Evolutionary conservation across 148 eudicot genomes (phyloP).

Genomic region (Hydrangea macrophylla): DNA sequence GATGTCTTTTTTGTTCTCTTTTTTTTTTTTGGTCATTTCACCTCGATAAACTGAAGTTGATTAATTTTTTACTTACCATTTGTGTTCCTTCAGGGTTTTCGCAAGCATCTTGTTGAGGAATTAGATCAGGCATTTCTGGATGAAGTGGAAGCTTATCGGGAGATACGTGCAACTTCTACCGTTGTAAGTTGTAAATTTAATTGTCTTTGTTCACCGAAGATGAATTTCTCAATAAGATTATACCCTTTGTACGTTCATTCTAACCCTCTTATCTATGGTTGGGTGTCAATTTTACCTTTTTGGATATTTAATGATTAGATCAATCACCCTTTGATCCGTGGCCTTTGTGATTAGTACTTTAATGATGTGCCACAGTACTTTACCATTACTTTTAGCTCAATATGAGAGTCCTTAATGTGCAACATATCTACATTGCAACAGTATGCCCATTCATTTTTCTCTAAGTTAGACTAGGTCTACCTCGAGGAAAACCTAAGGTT

Average conservation of each 20-base stretch:
- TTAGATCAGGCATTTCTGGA: constrained; percentile 77
- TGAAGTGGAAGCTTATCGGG: constrained; percentile 74
- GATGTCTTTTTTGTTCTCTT: not conserved
- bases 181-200: constrained; percentile 55
- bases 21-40: not conserved
- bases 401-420: too few relatives aligned
- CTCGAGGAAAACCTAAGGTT: too few relatives aligned
- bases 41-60: not conserved
- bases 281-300: not conserved
- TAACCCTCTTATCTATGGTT: not conserved
- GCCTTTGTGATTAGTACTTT: too few relatives aligned
- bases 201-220: too few relatives aligned
- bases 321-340: too few relatives aligned
- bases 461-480: too few relatives aligned
- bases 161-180: constrained; percentile 75
- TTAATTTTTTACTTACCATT: not conserved
- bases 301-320: not conserved
- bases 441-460: too few relatives aligned
- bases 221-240: not conserved
- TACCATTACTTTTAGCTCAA: too few relatives aligned
- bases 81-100: constrained; percentile 42
- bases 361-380: too few relatives aligned
- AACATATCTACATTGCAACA: too few relatives aligned
- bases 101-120: constrained; percentile 71
- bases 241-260: not conserved